Conservation (phyloP, 140 eudicot genomes). For the Anethum foeniculum region DNA sequence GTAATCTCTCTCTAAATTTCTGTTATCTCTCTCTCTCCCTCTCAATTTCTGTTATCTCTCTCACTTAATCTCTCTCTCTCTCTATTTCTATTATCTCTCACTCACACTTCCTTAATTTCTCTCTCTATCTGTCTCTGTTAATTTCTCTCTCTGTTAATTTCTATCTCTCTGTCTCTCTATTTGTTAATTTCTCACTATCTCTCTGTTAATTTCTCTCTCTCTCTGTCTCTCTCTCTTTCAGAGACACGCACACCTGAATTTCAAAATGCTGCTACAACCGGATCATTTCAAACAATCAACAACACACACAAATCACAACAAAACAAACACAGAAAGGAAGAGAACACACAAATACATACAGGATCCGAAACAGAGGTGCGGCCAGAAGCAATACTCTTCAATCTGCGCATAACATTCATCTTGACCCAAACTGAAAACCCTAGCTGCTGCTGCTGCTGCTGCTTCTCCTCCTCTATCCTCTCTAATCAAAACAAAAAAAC, state of each 20-base stretch:
- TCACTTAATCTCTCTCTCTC: no score
- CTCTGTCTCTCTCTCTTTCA: not conserved
- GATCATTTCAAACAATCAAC: not conserved
- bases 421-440: conserved; percentile 22
- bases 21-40: no score
- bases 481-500: not conserved
- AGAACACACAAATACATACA: conserved; percentile 20
- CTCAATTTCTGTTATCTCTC: not conserved
- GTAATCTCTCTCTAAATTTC: not conserved
- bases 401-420: conserved; percentile 90
- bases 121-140: not conserved
- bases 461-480: conserved; percentile 9
- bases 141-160: not conserved
- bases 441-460: no score
- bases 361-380: conserved; percentile 81
- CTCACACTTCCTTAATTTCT: not conserved
- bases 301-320: not conserved
- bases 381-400: conserved; percentile 91
- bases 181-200: no score
- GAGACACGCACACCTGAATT: not conserved
- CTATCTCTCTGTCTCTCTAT: no score
- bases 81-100: no score
- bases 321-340: not conserved
- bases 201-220: not conserved
- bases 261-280: not conserved